These are phyloP conservation scores for Salvia splendens DNA, from an alignment of 257 asterid genomes.

Conservation along the genomic window DNA sequence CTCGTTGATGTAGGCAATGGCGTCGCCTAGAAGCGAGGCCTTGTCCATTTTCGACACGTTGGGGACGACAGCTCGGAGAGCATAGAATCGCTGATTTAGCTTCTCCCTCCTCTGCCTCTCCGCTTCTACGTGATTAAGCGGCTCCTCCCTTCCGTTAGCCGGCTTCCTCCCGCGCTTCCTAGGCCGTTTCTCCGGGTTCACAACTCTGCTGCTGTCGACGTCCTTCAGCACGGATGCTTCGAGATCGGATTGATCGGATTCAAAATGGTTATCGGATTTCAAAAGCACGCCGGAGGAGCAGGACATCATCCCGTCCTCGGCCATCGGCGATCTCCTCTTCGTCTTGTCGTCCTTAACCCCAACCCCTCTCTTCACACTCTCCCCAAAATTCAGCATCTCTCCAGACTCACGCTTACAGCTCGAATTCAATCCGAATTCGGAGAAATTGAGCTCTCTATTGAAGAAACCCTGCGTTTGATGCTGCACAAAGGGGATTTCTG, in stretches of 20 bases:
- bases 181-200: conserved; percentile 46
- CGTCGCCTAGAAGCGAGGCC: conserved; percentile 89
- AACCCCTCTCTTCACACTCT: conserved; percentile 34
- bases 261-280: conserved; percentile 37
- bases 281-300: conserved; percentile 64
- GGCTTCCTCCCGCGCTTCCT: conserved; percentile 85
- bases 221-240: conserved; percentile 81
- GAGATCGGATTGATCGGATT: conserved; percentile 81
- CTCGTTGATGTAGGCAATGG: conserved; percentile 74
- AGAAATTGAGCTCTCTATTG: conserved; percentile 51
- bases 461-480: conserved; percentile 38
- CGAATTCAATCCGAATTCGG: conserved; percentile 44
- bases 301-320: conserved; percentile 78
- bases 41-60: conserved; percentile 91
- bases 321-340: conserved; percentile 28
- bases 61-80: conserved; percentile 84
- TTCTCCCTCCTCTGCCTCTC: conserved; percentile 97
- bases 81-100: conserved; percentile 75
- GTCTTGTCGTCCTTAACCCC: too few relatives aligned
- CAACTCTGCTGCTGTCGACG: conserved; percentile 60
- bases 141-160: conserved; percentile 89
- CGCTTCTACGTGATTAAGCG: conserved; percentile 86
- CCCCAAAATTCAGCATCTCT: conserved; percentile 66
- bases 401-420: conserved; percentile 57
- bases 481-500: conserved; percentile 49